Base-by-base conservation (phyloP, 1,139 yeast genomes). In the Kodamaea ohmeri region DNA sequence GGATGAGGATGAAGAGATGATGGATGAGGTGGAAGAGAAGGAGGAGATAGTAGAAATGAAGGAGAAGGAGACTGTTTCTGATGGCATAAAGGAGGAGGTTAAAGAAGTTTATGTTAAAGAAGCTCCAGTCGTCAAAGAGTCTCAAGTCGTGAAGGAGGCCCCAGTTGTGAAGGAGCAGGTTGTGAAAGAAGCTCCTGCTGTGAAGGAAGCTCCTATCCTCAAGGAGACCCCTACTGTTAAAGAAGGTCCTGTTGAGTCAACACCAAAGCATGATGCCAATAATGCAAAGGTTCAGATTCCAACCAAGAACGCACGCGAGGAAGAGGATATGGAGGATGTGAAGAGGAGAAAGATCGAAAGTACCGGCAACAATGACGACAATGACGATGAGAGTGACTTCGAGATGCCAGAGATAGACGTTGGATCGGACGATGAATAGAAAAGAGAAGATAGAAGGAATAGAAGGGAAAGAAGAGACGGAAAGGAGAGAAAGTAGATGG, bases 331-430 rank as follows among this genome's bases (percentile, higher is more conserved):
- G n/a, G n/a, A n/a, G n/a, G 38, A 26, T 12, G 41, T 26, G 29
- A 26, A 26, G 29, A 15, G 29, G 11, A 26, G 29, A 27, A 29
- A 18, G 25, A 25, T 29, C 16, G 28, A 25, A 25, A 12, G 22
- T n/a, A 9, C 25, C 19, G 35, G n/a, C n/a, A n/a, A n/a, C n/a
- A n/a, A n/a, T 5, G 15, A 8, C 28, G 28, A 5, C 15, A 13
- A 51, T 5, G 67, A 58, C 6, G 62, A 56, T 16, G 72, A 61
- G 24, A 70, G 76, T 4, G 83, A 78, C 43, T 72, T 78, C 41
- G 84, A 76, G 44, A 76, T 79, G 43, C 84, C 85, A 2, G 70
- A 64, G 14, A 72, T 79, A 40, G 78, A 71, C 22, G 50, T 77
- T 30, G 76, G 50, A 32, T 50, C 56, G 1, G 69, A 63, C 36